Base-by-base conservation (phyloP, 192 early-diverging fungal genomes). In the Mortierella alpina region DNA sequence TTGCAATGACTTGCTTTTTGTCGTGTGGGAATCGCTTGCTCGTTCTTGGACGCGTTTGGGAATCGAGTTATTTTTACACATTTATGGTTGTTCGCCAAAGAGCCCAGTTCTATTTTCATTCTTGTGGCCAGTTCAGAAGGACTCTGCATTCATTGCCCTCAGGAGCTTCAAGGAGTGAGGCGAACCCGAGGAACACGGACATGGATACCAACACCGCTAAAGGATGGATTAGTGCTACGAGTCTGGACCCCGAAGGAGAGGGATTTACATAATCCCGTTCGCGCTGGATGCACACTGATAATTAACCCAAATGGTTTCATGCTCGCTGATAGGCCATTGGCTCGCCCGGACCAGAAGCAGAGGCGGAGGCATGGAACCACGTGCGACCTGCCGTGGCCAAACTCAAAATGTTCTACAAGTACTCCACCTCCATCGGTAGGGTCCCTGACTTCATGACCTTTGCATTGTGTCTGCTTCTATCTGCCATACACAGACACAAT, bases 311-410 rank as follows among this genome's bases (percentile, higher is more conserved):
- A 42, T 73, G 78, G 53, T 70, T 86, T 47, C 66, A 70, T 48
- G 4, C 46, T 11, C 6, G 14, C 6, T 41, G 7, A 49, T 79
- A 91, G 87, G 97, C 97, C 45, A 97, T 99, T 67, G 91, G 92
- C 22, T 84, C 85, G 40, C 96, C 96, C 13, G 92, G 90, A 42
- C 86, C 88, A 40, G 93, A 96, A 55, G 92, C 94, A 75, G 97
- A 99, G 77, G 89, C 94, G 44, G 91, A 87, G 46, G 96, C 95
- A 39, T 99, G 96, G 97, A 83, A 89, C 58, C 91, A 90, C 65
- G 86, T 99, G 42, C 86, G 88, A 20, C 96, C 96, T 50, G 92
- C 92, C 7, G 95, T 96, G 11, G 68, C 75, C 39, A 91, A 94
- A 64, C 84, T 99, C 75, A 87, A 88, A 62, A 86, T 90, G 63